These are phyloP conservation scores for Clarireedia monteithiana DNA, from an alignment of 2,329 filamentous ascomycete genomes.

Conservation along the genomic window DNA sequence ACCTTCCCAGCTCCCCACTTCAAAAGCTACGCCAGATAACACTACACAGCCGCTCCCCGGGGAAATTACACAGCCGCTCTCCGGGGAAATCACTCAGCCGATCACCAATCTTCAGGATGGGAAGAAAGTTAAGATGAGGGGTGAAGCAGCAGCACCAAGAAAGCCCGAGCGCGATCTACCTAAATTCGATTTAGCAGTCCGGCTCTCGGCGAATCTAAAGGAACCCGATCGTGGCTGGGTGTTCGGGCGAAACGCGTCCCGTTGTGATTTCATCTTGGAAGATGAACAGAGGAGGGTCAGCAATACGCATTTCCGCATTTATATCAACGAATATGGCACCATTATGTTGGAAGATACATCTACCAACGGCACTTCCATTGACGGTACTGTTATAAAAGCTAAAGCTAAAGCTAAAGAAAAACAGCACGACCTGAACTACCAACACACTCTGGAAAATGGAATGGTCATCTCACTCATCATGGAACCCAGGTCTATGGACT, in stretches of 20 bases:
- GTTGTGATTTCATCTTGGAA: slow-evolving; percentile 68
- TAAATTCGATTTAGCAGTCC: slow-evolving; percentile 62
- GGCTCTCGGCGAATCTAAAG: slow-evolving; percentile 67
- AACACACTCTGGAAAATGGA: slow-evolving; percentile 28
- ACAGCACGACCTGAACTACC: slow-evolving; percentile 33
- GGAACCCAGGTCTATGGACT: slow-evolving; percentile 43
- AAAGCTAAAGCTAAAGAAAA: slow-evolving; percentile 48
- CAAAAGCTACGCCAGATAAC: no score
- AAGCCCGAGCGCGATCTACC: slow-evolving; percentile 13
- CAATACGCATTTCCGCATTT: slow-evolving; percentile 95
- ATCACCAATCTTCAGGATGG: no score
- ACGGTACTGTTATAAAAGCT: slow-evolving; percentile 56
- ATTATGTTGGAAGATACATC: slow-evolving; percentile 92
- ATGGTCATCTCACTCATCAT: slow-evolving; percentile 27
- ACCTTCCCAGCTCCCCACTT: no score
- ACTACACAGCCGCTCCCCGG: no score
- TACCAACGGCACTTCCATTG: slow-evolving; percentile 91
- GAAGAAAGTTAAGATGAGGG: slow-evolving; percentile 1
- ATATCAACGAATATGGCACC: slow-evolving; percentile 74
- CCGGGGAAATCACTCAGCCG: no score
- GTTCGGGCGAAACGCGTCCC: slow-evolving; percentile 69
- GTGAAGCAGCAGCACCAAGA: slow-evolving; percentile 17
- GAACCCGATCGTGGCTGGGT: slow-evolving; percentile 66
- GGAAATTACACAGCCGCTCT: no score
- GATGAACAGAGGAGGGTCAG: slow-evolving; percentile 71